Conservation (phyloP, 179 eudicot genomes). For the Silene vulgaris region DNA sequence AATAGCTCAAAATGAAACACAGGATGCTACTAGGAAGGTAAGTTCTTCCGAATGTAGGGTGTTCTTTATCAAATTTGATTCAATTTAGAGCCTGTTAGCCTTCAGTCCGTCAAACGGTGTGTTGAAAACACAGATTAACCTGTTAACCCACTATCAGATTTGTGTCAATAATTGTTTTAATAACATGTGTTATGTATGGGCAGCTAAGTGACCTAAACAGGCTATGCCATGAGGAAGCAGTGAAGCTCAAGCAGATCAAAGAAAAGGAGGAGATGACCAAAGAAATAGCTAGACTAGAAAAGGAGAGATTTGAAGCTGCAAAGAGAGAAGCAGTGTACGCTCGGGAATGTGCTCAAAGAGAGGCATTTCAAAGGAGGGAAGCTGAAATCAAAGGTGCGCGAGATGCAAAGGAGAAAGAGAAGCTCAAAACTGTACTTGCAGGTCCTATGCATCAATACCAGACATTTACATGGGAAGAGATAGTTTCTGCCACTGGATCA, state of each 20-base stretch:
- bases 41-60: constrained; percentile 1
- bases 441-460: constrained; percentile 52
- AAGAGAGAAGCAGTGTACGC: constrained; percentile 56
- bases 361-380: constrained; percentile 57
- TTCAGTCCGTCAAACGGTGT: too few relatives aligned
- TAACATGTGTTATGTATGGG: constrained; percentile 13
- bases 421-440: constrained; percentile 54
- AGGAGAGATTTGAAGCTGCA: constrained; percentile 53
- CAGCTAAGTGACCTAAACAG: constrained; percentile 66
- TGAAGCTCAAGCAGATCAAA: constrained; percentile 51
- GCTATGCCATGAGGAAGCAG: constrained; percentile 51
- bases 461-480: constrained; percentile 74
- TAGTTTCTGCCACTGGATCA: constrained; percentile 55
- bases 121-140: not conserved
- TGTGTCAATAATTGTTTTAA: not conserved
- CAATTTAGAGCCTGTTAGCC: too few relatives aligned
- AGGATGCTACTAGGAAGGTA: constrained; percentile 77
- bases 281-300: constrained; percentile 59
- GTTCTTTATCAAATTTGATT: not conserved
- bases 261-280: constrained; percentile 60
- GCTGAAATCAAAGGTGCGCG: constrained; percentile 56
- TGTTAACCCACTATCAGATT: not conserved
- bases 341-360: constrained; percentile 54
- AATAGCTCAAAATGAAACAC: constrained; percentile 67
- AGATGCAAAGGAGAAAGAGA: constrained; percentile 64